phyloP scores from a whole-genome alignment of 805 yeast species.

The Cyberlindnera maclurae region DNA sequence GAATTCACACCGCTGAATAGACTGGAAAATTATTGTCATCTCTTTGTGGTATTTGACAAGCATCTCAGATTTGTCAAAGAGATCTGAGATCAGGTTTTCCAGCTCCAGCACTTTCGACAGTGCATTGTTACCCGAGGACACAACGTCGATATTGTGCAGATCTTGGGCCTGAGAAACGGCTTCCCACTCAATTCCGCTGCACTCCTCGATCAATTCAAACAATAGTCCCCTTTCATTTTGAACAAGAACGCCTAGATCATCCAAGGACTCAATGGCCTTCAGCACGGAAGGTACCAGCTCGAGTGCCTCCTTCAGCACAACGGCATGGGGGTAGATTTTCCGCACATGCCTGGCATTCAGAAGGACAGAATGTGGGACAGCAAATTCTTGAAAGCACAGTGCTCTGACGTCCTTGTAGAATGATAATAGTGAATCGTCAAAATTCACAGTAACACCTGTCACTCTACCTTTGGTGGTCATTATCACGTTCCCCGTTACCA shows the following conservation, averaged over 20 bases:
- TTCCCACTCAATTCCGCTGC: slow-evolving; percentile 46
- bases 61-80: slow-evolving; percentile 26
- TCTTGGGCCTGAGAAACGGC: slow-evolving; percentile 43
- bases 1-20: slow-evolving; percentile 25
- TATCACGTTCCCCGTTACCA: slow-evolving; percentile 32
- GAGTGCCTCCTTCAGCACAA: slow-evolving; percentile 45
- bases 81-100: slow-evolving; percentile 25
- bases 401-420: slow-evolving; percentile 49
- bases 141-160: slow-evolving; percentile 28
- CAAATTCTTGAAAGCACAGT: slow-evolving; percentile 42
- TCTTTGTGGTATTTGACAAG: slow-evolving; percentile 24
- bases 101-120: slow-evolving; percentile 24
- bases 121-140: slow-evolving; percentile 27
- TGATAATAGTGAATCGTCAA: slow-evolving; percentile 36
- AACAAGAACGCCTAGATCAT: slow-evolving; percentile 37
- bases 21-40: slow-evolving; percentile 19
- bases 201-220: slow-evolving; percentile 26
- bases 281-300: slow-evolving; percentile 30
- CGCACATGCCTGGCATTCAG: slow-evolving; percentile 43
- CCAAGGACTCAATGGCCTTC: slow-evolving; percentile 27
- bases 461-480: slow-evolving; percentile 25
- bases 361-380: slow-evolving; percentile 47
- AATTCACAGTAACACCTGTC: slow-evolving; percentile 38
- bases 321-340: slow-evolving; percentile 50
- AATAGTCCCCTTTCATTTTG: slow-evolving; percentile 28